Conservation (phyloP, 805 yeast genomes). For the Kazachstania psychrophila region DNA sequence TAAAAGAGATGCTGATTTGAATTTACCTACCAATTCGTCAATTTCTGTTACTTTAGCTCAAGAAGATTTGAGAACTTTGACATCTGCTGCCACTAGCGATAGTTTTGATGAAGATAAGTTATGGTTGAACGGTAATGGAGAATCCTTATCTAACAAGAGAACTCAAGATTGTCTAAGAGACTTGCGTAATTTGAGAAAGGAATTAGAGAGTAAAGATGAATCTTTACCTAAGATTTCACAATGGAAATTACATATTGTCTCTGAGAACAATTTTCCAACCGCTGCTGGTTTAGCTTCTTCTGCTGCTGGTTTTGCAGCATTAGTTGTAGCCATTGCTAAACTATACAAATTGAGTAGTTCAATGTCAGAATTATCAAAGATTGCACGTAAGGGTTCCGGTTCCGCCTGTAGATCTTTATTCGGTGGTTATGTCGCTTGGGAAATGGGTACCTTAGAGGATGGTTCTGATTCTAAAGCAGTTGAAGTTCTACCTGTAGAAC, state of each 20-base stretch:
- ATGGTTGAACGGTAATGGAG: constrained; percentile 80
- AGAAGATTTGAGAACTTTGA: constrained; percentile 80
- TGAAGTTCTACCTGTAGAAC: constrained; percentile 71
- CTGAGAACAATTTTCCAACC: constrained; percentile 96
- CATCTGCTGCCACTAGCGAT: constrained; percentile 70
- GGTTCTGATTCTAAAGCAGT: constrained; percentile 96
- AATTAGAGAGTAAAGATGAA: constrained; percentile 46
- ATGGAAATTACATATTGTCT: constrained; percentile 68
- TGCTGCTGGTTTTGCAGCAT: constrained; percentile 97
- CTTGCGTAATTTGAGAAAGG: constrained; percentile 56
- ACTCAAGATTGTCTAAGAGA: constrained; percentile 70
- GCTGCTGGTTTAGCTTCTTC: constrained; percentile 98
- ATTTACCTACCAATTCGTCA: constrained; percentile 92
- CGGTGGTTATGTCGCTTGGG: constrained; percentile 99
- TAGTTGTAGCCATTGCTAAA: constrained; percentile 80
- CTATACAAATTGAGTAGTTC: constrained; percentile 80
- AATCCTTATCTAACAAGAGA: constrained; percentile 53
- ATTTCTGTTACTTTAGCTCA: constrained; percentile 91
- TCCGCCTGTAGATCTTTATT: constrained; percentile 95
- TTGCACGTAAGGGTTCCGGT: constrained; percentile 97
- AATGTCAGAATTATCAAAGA: constrained; percentile 74
- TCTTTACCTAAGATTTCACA: constrained; percentile 51
- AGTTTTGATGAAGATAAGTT: constrained; percentile 54
- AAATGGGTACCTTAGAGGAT: constrained; percentile 69
- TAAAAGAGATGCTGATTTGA: constrained; percentile 78